Conservation (phyloP, 805 yeast genomes). For the Babjeviella inositovora region DNA sequence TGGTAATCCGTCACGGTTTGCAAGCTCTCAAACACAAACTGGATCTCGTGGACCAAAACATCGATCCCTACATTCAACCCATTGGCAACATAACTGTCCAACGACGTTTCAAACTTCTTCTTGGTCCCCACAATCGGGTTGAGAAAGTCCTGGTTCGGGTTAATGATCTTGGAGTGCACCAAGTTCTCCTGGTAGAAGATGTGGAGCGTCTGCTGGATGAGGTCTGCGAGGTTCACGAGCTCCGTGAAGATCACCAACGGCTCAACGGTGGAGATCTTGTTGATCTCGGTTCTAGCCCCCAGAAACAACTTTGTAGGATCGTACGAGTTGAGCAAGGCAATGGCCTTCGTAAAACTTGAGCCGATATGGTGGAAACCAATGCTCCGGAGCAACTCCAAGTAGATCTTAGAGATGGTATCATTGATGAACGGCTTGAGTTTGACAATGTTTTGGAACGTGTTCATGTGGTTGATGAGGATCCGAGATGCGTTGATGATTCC, state of each 20-base stretch:
- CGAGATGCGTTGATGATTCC: conserved; percentile 34
- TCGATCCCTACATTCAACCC: conserved; percentile 90
- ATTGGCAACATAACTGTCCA: conserved; percentile 83
- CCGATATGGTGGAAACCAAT: conserved; percentile 65
- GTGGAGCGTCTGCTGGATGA: conserved; percentile 82
- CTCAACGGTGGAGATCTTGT: conserved; percentile 33
- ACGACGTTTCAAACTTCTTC: conserved; percentile 60
- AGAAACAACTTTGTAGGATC: conserved; percentile 40
- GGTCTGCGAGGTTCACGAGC: conserved; percentile 81
- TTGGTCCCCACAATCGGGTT: conserved; percentile 67
- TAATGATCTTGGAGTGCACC: conserved; percentile 33
- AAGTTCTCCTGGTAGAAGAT: conserved; percentile 84
- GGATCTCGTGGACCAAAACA: conserved; percentile 71
- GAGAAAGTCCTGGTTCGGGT: conserved; percentile 61
- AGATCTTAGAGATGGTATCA: conserved; percentile 30
- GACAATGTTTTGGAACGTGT: conserved; percentile 18
- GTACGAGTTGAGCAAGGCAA: conserved; percentile 51
- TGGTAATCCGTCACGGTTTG: conserved; percentile 50
- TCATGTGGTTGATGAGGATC: conserved; percentile 46
- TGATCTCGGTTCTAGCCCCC: too few species aligned
- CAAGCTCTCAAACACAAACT: conserved; percentile 33
- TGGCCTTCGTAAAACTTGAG: conserved; percentile 74
- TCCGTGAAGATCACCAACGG: conserved; percentile 83
- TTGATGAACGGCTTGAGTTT: conserved; percentile 13
- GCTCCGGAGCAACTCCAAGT: conserved; percentile 43